Evolutionary conservation across 345 rosid species (phyloP), one percentile per base, ranked within the genome.

Genomic region (Citrus cavaleriei): DNA sequence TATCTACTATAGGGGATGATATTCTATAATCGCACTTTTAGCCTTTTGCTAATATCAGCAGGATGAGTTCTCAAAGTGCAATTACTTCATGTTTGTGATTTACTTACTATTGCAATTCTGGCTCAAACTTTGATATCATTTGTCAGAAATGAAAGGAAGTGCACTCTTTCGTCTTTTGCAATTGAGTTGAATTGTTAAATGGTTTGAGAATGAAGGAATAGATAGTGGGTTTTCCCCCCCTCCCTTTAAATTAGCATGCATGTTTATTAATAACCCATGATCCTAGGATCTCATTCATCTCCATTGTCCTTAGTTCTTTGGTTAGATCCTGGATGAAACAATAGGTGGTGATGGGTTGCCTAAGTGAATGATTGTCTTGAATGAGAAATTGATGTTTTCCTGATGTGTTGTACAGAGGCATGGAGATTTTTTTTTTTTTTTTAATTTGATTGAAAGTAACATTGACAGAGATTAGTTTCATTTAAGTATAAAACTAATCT

Each of bases 1-100:
- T 81, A 74, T 74, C 82, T 78, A 72, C 77, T 59, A 49, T 63
- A 25, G 57, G 78, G 81, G 77, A 73, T 81, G 81, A 77, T 70
- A 74, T 77, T 80, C 60, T 73, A 75, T 46, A 68, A 55, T 78
- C 63, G 70, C 77, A 66, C 72, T 27, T 42, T 32, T n/a, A 51
- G 72, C 24, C 32, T 49, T 58, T 76, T 71, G 61, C 72, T 81
- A 51, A 59, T 60, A 62, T 66, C 3, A 30, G 73, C 59, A 61
- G 67, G 57, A 82, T 68, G 37, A 59, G 73, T 74, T 76, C 51
- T 75, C 80, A 65, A 70, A 72, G 80, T 73, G 73, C 79, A 76
- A 77, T 75, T 61, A 34, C 77, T 61, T 46, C 72, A n/a, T 60
- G 78, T 78, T 67, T 68, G 55, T 65, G 74, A n/a, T 67, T 70